These are phyloP conservation scores for Xylaria telfairii DNA, from an alignment of 495 filamentous ascomycete genomes.

Conservation along the genomic window DNA sequence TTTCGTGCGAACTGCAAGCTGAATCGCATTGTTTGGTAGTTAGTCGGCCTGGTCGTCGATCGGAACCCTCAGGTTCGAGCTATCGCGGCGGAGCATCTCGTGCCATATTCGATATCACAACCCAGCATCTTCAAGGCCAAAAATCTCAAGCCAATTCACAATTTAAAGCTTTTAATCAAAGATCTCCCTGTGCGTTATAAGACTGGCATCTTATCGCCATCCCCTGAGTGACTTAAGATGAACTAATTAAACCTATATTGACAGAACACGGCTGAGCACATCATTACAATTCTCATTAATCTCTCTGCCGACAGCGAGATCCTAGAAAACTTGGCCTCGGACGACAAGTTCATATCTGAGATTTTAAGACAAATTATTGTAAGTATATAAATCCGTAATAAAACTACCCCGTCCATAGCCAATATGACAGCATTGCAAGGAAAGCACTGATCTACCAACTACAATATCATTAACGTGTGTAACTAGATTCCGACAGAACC, in stretches of 20 bases:
- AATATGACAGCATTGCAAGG: too few relatives aligned
- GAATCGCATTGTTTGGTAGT: constrained; percentile 52
- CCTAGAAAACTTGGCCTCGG: constrained; percentile 71
- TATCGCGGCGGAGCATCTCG: constrained; percentile 81
- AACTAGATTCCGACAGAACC: constrained; percentile 58
- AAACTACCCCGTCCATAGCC: too few relatives aligned
- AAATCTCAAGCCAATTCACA: constrained; percentile 78
- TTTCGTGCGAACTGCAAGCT: background rate
- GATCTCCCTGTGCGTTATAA: constrained; percentile 71
- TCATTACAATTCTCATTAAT: constrained; percentile 92
- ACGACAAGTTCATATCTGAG: constrained; percentile 81
- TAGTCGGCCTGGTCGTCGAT: constrained; percentile 91
- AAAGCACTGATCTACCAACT: background rate
- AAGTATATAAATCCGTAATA: constrained; percentile 49
- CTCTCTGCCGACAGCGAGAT: constrained; percentile 80
- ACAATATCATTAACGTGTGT: constrained; percentile 22
- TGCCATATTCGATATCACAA: constrained; percentile 80
- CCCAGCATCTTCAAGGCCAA: constrained; percentile 83
- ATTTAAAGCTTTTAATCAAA: constrained; percentile 85
- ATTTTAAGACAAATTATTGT: constrained; percentile 76
- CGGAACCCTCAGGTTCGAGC: constrained; percentile 81
- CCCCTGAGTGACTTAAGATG: background rate
- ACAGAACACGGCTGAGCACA: constrained; percentile 88
- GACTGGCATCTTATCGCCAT: background rate
- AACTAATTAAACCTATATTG: background rate